phyloP scores from a whole-genome alignment of 768 basidiomycete species.

The Kwoniella shandongensis region DNA sequence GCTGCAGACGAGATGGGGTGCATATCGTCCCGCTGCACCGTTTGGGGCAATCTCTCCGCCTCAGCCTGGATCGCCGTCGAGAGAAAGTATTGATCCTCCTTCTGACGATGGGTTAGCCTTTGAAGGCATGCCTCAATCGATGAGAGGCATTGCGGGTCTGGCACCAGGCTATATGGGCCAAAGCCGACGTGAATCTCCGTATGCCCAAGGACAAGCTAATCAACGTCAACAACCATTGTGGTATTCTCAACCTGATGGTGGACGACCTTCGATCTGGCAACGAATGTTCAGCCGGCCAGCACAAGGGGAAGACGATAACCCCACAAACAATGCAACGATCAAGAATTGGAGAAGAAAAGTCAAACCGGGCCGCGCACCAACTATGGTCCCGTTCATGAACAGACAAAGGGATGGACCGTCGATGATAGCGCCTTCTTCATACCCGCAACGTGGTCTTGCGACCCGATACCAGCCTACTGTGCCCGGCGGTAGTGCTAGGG shows the following conservation, averaged over 20 bases:
- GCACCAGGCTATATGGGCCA: no score
- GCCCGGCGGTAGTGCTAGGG: background rate
- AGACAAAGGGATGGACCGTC: no score
- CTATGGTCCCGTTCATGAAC: constrained; percentile 2
- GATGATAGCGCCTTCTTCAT: no score
- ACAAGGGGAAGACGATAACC: constrained; percentile 2
- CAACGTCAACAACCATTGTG: background rate
- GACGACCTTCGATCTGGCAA: constrained; percentile 10
- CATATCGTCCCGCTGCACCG: background rate
- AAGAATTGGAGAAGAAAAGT: constrained; percentile 11
- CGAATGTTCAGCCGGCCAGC: constrained; percentile 6
- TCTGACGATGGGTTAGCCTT: constrained; percentile 1
- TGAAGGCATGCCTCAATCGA: no score
- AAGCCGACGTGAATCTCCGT: background rate
- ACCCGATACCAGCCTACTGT: background rate
- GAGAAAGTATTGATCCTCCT: constrained; percentile 13
- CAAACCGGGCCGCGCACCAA: constrained; percentile 10
- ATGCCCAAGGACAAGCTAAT: background rate
- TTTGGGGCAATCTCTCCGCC: background rate
- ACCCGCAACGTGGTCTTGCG: no score
- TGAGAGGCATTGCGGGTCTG: no score
- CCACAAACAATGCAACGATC: constrained; percentile 8
- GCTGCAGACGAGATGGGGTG: background rate
- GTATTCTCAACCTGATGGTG: constrained; percentile 3
- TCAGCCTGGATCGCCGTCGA: constrained; percentile 5